Evolutionary conservation across 371 early-diverging fungal genomes (phyloP), one percentile per base, ranked within the genome.

Genomic region (Cokeromyces recurvatus): DNA sequence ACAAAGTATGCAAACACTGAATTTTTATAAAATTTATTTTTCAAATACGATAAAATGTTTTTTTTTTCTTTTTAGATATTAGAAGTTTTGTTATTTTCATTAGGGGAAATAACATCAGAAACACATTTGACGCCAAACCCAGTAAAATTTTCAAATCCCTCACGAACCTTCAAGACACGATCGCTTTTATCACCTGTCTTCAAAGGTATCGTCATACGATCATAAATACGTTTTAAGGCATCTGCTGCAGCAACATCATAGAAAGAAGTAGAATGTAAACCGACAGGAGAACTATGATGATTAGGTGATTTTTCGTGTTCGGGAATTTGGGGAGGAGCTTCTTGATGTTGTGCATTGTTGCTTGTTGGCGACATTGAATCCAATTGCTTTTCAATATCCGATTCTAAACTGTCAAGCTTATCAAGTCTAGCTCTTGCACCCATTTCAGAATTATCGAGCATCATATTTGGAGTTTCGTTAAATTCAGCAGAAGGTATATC

Each of bases 51-150:
- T n/a, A n/a, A n/a, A n/a, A n/a, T n/a, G n/a, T n/a, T n/a, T n/a
- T n/a, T n/a, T n/a, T n/a, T n/a, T n/a, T n/a, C n/a, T n/a, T n/a
- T n/a, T n/a, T n/a, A n/a, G n/a, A n/a, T n/a, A n/a, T n/a, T n/a
- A n/a, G n/a, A n/a, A n/a, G n/a, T n/a, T n/a, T n/a, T n/a, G n/a
- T n/a, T n/a, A n/a, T n/a, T n/a, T n/a, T n/a, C n/a, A n/a, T n/a
- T n/a, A n/a, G n/a, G n/a, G n/a, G n/a, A n/a, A n/a, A n/a, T n/a
- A n/a, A 5, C 29, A 29, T 29, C 29, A 29, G 29, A 5, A 27
- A 55, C 44, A 29, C 56, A 55, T 11, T 55, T 45, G 20, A 55
- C 36, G 3, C 56, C 56, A 36, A 55, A 35, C 0, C 56, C 56
- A 36, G 3, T 29, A 22, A 55, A 55, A 24, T 50, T 50, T 44